Percentiles rank a stretch among this genome's conserved stretches.
These are phyloP conservation scores for Pythium insidiosum DNA, from an alignment of 352 stramenopile species.

Conservation along the genomic window DNA sequence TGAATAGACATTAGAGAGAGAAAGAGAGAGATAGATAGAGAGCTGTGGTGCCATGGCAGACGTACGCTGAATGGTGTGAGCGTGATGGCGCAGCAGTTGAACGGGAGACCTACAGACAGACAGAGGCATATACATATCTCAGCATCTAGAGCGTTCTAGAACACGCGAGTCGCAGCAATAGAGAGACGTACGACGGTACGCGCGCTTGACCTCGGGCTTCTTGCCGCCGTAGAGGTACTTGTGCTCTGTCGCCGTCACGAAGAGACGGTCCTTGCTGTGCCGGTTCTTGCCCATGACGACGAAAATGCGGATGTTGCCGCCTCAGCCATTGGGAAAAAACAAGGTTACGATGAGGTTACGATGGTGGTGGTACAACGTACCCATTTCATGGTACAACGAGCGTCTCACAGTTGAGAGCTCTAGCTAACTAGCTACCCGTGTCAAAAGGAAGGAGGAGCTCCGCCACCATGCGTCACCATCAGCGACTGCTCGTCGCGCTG, in stretches of 20 bases:
- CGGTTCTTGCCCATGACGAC: conserved; percentile 87
- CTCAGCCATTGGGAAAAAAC: too few relatives aligned
- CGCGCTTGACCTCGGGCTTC: conserved; percentile 74
- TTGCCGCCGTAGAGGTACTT: conserved; percentile 92
- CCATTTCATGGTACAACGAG: too few relatives aligned
- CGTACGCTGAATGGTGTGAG: conserved; percentile 83
- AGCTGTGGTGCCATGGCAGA: neutral
- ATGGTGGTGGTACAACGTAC: too few relatives aligned
- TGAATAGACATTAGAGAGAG: conserved; percentile 14
- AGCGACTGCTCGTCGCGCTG: neutral
- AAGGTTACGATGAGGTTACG: too few relatives aligned
- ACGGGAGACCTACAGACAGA: conserved; percentile 87
- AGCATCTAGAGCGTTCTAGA: too few relatives aligned
- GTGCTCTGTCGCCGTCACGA: conserved; percentile 88
- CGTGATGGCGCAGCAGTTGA: conserved; percentile 97
- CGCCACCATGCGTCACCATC: too few relatives aligned
- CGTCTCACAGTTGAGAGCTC: too few relatives aligned
- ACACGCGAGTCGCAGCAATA: too few relatives aligned
- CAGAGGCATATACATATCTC: too few relatives aligned
- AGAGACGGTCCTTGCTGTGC: conserved; percentile 86
- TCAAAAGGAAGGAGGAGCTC: too few relatives aligned
- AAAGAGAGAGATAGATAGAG: neutral
- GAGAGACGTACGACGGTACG: conserved; percentile 64
- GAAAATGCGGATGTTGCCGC: neutral
- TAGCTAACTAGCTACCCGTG: too few relatives aligned